Evolutionary conservation across 169 alveolate genomes (phyloP).

Genomic region (Cystoisospora suis): DNA sequence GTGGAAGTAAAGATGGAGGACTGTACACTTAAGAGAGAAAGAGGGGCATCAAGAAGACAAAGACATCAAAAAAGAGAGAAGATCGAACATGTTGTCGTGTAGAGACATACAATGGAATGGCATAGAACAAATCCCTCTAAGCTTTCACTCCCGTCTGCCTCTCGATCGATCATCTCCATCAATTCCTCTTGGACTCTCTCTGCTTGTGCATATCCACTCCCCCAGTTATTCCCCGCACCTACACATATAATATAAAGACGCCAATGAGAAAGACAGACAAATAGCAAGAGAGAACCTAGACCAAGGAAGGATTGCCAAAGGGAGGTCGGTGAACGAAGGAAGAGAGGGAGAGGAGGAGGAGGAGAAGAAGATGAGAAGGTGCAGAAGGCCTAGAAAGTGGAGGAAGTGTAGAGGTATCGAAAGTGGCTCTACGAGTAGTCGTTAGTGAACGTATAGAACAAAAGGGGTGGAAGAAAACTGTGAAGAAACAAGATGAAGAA

Average conservation of each 20-base stretch:
- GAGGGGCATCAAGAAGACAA: no score
- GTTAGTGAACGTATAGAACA: no score
- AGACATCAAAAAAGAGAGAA: not conserved
- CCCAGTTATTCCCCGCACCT: slow-evolving; percentile 99
- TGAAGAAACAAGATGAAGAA: not conserved
- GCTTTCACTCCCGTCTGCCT: slow-evolving; percentile 98
- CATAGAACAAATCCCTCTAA: slow-evolving; percentile 97
- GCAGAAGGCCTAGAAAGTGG: not conserved
- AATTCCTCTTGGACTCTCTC: slow-evolving; percentile 94
- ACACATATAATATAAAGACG: no score
- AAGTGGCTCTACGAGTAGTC: no score
- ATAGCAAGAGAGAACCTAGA: not conserved
- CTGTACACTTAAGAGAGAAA: no score
- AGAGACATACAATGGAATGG: slow-evolving; percentile 92
- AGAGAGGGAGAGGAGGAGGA: not conserved
- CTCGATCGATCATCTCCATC: slow-evolving; percentile 98
- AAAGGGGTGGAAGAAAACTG: no score
- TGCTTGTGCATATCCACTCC: slow-evolving; percentile 94
- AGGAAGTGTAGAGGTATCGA: not conserved
- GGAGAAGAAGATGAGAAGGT: not conserved
- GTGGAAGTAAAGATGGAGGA: no score
- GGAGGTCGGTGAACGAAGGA: not conserved
- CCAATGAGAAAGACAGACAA: not conserved
- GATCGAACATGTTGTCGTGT: not conserved
- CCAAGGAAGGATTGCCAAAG: not conserved